Percentiles rank a stretch among this genome's conserved stretches.
These are phyloP conservation scores for Umbelopsis sp. DNA, from an alignment of 192 early-diverging fungal species.

Conservation along the genomic window DNA sequence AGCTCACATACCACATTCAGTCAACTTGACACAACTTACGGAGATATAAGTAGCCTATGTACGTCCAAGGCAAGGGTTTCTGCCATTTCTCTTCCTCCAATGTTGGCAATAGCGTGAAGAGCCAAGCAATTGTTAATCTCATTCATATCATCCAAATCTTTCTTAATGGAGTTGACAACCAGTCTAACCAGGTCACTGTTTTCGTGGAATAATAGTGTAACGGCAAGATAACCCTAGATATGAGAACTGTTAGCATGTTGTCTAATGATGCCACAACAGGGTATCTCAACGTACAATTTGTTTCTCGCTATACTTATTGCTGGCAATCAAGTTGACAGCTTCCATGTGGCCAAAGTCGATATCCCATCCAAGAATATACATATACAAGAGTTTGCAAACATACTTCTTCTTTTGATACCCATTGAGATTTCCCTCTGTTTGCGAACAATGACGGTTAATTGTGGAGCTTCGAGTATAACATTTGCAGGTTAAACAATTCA, in stretches of 20 bases:
- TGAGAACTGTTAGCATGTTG: background rate
- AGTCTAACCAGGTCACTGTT: constrained; percentile 79
- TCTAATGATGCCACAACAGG: background rate
- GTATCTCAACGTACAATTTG: constrained; percentile 75
- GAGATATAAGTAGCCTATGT: constrained; percentile 78
- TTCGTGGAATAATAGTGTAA: constrained; percentile 89
- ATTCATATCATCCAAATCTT: constrained; percentile 85
- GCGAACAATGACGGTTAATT: background rate
- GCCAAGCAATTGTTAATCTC: constrained; percentile 91
- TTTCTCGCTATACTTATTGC: constrained; percentile 94
- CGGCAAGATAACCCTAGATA: constrained; percentile 90
- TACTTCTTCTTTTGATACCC: constrained; percentile 99
- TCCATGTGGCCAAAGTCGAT: constrained; percentile 99
- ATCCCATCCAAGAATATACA: constrained; percentile 98
- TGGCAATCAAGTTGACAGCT: constrained; percentile 89
- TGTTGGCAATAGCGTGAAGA: constrained; percentile 96
- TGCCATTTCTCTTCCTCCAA: constrained; percentile 90
- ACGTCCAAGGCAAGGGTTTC: constrained; percentile 84
- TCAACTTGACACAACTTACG: constrained; percentile 51
- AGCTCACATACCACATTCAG: background rate
- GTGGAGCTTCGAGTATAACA: background rate
- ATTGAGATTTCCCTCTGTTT: constrained; percentile 81
- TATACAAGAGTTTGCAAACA: constrained; percentile 98
- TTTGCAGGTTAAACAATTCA: constrained; percentile 32
- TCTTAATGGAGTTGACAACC: constrained; percentile 86